phyloP scores from a whole-genome alignment of 2,329 filamentous ascomycete species.

The Exophiala alcalophila region DNA sequence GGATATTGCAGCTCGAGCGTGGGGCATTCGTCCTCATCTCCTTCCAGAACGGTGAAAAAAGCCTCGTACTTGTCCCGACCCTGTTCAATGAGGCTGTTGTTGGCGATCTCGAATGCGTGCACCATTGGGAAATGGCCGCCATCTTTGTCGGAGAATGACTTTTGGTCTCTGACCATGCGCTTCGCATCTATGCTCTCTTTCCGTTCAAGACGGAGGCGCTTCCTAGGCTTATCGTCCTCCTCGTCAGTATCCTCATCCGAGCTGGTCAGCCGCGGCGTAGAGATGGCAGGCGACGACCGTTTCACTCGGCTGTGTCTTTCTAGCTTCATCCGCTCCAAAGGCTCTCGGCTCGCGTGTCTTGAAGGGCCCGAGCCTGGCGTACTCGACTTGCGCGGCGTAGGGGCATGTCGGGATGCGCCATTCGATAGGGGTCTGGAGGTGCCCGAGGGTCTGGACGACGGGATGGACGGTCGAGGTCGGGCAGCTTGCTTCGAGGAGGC shows the following conservation, averaged over 20 bases:
- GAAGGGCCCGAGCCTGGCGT: constrained; percentile 25
- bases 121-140: constrained; percentile 43
- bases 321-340: constrained; percentile 24
- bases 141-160: constrained; percentile 45
- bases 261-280: constrained; percentile 27
- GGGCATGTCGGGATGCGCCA: constrained; percentile 12
- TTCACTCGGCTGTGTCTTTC: constrained; percentile 20
- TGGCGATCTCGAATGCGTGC: constrained; percentile 49
- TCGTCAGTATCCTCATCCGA: constrained; percentile 36
- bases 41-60: constrained; percentile 45
- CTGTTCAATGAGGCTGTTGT: constrained; percentile 42
- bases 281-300: constrained; percentile 28
- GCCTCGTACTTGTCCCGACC: constrained; percentile 29
- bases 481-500: constrained; percentile 10
- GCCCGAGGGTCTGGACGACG: not conserved
- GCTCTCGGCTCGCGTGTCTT: constrained; percentile 27
- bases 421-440: constrained; percentile 13
- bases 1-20: constrained; percentile 77
- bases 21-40: constrained; percentile 47
- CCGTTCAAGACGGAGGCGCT: constrained; percentile 41
- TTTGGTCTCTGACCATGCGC: constrained; percentile 44
- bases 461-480: constrained; percentile 7
- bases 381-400: constrained; percentile 21
- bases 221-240: constrained; percentile 32
- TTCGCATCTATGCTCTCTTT: constrained; percentile 45